phyloP scores from a whole-genome alignment of 768 basidiomycete species.

The Lentinus tigrinus region DNA sequence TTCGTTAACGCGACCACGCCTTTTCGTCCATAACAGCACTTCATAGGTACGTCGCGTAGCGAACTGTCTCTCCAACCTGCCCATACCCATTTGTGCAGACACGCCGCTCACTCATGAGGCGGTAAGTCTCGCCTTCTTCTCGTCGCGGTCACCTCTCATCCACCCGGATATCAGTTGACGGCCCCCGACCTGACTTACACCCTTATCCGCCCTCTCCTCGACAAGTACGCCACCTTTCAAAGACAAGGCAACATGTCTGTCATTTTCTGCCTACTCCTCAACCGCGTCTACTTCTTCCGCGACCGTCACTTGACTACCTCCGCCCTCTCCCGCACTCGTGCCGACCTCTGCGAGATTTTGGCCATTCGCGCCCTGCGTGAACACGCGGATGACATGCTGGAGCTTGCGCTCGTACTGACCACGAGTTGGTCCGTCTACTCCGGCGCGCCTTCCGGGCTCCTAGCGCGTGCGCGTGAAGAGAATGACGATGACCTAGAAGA shows the following conservation, averaged over 20 bases:
- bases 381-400: constrained; percentile 65
- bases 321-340: constrained; percentile 71
- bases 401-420: constrained; percentile 68
- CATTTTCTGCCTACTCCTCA: constrained; percentile 86
- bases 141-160: neutral
- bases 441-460: constrained; percentile 62
- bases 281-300: constrained; percentile 80
- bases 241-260: constrained; percentile 75
- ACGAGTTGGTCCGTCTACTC: constrained; percentile 81
- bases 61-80: no score
- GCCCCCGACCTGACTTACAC: constrained; percentile 91
- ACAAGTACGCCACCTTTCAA: constrained; percentile 80
- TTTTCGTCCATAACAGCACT: neutral
- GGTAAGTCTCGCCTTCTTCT: neutral
- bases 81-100: neutral
- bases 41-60: neutral
- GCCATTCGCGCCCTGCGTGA: constrained; percentile 78
- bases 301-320: constrained; percentile 73
- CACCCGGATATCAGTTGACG: constrained; percentile 54
- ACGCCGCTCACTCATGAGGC: neutral
- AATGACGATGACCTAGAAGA: constrained; percentile 73
- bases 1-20: neutral
- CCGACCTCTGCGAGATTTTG: constrained; percentile 85
- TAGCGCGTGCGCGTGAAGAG: constrained; percentile 60
- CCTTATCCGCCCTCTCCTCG: constrained; percentile 81